A percentile compares a stretch with the other conserved stretches of the same genome.
phyloP scores from a whole-genome alignment of 148 eudicot species.

The Diospyros kaki region DNA sequence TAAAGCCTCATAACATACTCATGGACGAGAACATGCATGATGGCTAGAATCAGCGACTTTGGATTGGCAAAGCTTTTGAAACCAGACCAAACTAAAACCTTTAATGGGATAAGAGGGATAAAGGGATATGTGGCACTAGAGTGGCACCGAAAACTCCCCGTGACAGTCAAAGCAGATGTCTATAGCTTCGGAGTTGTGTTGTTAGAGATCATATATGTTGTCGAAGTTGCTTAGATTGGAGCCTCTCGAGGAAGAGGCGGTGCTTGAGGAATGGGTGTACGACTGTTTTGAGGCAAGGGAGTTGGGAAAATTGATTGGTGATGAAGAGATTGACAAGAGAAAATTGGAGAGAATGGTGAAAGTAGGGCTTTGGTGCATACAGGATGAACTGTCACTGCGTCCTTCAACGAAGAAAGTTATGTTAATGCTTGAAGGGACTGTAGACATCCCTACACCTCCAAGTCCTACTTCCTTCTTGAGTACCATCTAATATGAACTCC shows the following conservation, averaged over 20 bases:
- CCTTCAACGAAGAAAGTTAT: constrained; percentile 9
- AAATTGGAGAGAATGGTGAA: constrained; percentile 6
- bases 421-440: constrained; percentile 10
- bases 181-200: constrained; percentile 9
- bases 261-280: constrained; percentile 13
- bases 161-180: constrained; percentile 10
- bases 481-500: too few species aligned
- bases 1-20: constrained; percentile 12
- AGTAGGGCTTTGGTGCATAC: constrained; percentile 12
- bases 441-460: constrained; percentile 6
- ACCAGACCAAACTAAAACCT: not conserved
- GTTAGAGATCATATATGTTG: constrained; percentile 13
- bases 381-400: constrained; percentile 9
- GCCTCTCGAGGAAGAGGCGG: constrained; percentile 2
- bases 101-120: constrained; percentile 1
- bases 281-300: not conserved
- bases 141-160: not conserved
- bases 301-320: not conserved
- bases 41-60: constrained; percentile 9
- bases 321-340: constrained; percentile 3
- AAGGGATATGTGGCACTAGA: constrained; percentile 6
- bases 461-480: too few species aligned
- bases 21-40: not conserved
- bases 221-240: constrained; percentile 13
- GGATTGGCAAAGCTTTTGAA: constrained; percentile 11